Percentiles rank a stretch among this genome's conserved stretches.
Evolutionary conservation across 2,329 filamentous ascomycete genomes (phyloP).

Genomic region (Sordariomycetes sp.): DNA sequence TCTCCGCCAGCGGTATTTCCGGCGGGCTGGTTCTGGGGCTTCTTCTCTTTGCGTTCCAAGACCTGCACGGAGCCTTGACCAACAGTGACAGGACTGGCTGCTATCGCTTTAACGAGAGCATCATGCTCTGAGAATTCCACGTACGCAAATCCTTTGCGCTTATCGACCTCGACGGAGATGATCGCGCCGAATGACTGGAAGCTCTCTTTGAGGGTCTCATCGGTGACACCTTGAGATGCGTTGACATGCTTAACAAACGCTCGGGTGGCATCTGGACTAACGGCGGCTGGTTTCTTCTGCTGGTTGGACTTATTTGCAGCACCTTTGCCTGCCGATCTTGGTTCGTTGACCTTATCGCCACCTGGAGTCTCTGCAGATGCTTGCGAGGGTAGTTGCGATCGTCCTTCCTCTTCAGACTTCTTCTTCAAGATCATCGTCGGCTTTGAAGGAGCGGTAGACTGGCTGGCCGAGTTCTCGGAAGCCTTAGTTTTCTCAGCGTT

Average conservation of each 20-base stretch:
- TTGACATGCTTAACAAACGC: slow-evolving; percentile 79
- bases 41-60: slow-evolving; percentile 66
- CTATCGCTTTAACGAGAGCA: slow-evolving; percentile 67
- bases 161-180: slow-evolving; percentile 81
- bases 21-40: slow-evolving; percentile 14
- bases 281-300: slow-evolving; percentile 21
- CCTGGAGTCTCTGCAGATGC: slow-evolving; percentile 2
- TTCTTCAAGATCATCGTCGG: slow-evolving; percentile 32
- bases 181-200: slow-evolving; percentile 68
- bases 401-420: too few species aligned
- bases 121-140: slow-evolving; percentile 74
- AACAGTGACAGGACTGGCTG: slow-evolving; percentile 71
- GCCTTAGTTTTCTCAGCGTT: slow-evolving; percentile 28
- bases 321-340: slow-evolving; percentile 10
- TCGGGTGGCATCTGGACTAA: slow-evolving; percentile 42
- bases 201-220: slow-evolving; percentile 65
- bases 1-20: slow-evolving; percentile 2
- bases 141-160: slow-evolving; percentile 90
- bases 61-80: slow-evolving; percentile 83
- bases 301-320: slow-evolving; percentile 10
- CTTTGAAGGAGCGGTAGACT: slow-evolving; percentile 13
- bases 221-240: slow-evolving; percentile 84
- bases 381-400: too few species aligned
- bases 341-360: slow-evolving; percentile 6
- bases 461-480: slow-evolving; percentile 18